These are phyloP conservation scores for Suhomyces taliae DNA, from an alignment of 1,139 yeast species.

Conservation along the genomic window DNA sequence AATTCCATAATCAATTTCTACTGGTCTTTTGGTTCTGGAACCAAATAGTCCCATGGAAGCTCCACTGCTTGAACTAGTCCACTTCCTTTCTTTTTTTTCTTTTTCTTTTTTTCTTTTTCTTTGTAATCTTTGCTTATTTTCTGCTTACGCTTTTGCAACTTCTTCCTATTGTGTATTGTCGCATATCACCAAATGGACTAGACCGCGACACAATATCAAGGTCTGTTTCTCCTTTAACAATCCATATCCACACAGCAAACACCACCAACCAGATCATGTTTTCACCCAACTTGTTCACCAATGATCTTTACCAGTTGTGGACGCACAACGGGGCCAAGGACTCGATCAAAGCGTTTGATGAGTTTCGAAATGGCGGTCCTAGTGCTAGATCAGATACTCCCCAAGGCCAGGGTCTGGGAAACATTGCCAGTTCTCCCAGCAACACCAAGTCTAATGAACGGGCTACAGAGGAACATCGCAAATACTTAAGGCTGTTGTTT, in stretches of 20 bases:
- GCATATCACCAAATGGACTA: too few species aligned
- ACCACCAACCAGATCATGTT: conserved; percentile 30
- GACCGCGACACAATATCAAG: too few species aligned
- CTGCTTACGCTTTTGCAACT: too few species aligned
- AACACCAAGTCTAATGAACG: conserved; percentile 13
- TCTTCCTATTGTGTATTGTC: too few species aligned
- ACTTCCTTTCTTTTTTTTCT: too few species aligned
- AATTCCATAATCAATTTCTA: too few species aligned
- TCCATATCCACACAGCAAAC: background rate
- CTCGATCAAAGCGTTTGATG: conserved; percentile 9
- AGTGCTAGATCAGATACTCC: background rate
- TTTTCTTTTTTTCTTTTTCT: too few species aligned
- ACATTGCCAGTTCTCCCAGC: background rate
- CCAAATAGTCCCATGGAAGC: too few species aligned
- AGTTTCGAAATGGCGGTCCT: conserved; percentile 6
- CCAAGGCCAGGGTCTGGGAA: background rate
- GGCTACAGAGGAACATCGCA: conserved; percentile 20
- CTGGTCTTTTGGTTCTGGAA: too few species aligned
- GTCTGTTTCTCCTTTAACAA: too few species aligned
- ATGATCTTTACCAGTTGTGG: conserved; percentile 48
- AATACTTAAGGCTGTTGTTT: conserved; percentile 24
- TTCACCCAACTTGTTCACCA: conserved; percentile 44
- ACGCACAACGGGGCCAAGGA: conserved; percentile 16
- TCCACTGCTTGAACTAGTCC: too few species aligned
- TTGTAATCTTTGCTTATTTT: too few species aligned